Evolutionary conservation across 805 yeast genomes (phyloP), one percentile per base, ranked within the genome.

Genomic region (Candida lessepsii): DNA sequence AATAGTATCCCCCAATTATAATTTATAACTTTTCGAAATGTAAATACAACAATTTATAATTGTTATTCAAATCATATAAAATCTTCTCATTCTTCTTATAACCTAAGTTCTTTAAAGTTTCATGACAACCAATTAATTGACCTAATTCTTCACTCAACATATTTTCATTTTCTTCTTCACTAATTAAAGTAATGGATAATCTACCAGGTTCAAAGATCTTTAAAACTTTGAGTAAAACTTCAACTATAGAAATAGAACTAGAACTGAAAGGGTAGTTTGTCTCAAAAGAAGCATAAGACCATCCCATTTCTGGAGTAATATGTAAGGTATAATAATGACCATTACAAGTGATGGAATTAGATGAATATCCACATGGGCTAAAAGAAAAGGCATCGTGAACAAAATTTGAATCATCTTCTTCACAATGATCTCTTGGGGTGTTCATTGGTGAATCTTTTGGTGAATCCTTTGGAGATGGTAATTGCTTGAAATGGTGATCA

Each of bases 251-350:
- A 27, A 68, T 66, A 10, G 58, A 50, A 32, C 62, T 46, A 35
- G 48, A 51, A 9, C 76, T 65, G 37, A 69, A 69, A 6, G 84
- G 82, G 29, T 81, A 86, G 60, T 87, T 91, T 15, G 96, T 81
- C 60, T 93, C 98, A 61, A 93, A 93, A 8, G 96, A 86, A 4
- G 98, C 98, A 62, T 91, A 91, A 4, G 96, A 87, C 88, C 95
- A 91, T 26, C 91, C 96, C 16, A 71, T 59, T 58, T 93, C 98
- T 0, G 98, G 98, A 0, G 99, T 93, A 29, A 93, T 86, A 58
- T 93, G 98, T 43, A 90, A 70, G 7, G 97, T 91, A 57, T 84
- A 85, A 55, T 78, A 79, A 15, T 62, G 64, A 8, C 61, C 69
- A 15, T 48, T 44, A 29, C 71, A 76, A 32, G 84, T 60, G 27